These are phyloP conservation scores for Blepharisma japonicum DNA, from an alignment of 73 alveolate species.

Conservation along the genomic window DNA sequence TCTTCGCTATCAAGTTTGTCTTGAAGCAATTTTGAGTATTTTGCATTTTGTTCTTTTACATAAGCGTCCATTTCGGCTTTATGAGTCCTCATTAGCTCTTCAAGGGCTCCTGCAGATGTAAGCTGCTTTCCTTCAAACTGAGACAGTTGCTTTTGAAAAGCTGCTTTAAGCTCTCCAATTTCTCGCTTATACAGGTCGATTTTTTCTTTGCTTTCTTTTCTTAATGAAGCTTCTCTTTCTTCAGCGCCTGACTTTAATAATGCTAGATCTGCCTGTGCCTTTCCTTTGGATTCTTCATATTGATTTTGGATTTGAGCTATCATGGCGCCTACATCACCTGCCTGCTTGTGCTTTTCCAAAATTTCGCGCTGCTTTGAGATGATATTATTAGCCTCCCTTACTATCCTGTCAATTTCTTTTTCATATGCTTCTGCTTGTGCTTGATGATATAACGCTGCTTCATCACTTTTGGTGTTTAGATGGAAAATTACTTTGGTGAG, in stretches of 20 bases:
- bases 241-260: slow-evolving; percentile 49
- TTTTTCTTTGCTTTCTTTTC: slow-evolving; percentile 53
- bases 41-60: slow-evolving; percentile 67
- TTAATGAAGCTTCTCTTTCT: slow-evolving; percentile 59
- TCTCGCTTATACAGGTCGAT: slow-evolving; percentile 52
- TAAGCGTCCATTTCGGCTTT: slow-evolving; percentile 74
- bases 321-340: slow-evolving; percentile 44
- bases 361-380: slow-evolving; percentile 65
- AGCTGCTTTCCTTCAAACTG: slow-evolving; percentile 47
- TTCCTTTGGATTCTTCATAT: slow-evolving; percentile 59
- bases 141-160: slow-evolving; percentile 52
- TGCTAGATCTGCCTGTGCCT: slow-evolving; percentile 51
- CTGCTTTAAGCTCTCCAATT: slow-evolving; percentile 56
- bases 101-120: slow-evolving; percentile 44
- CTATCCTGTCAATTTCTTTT: slow-evolving; percentile 78
- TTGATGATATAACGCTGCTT: slow-evolving; percentile 50
- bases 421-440: slow-evolving; percentile 82
- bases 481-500: slow-evolving; percentile 92
- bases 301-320: slow-evolving; percentile 47
- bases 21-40: slow-evolving; percentile 62
- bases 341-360: slow-evolving; percentile 59
- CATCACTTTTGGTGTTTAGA: slow-evolving; percentile 89
- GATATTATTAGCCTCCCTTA: slow-evolving; percentile 82
- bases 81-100: slow-evolving; percentile 60
- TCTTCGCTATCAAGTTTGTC: slow-evolving; percentile 77